Evolutionary conservation across 2,329 filamentous ascomycete genomes (phyloP), one percentile per base, ranked within the genome.

Genomic region (Tolypocladium cylindrosporum): DNA sequence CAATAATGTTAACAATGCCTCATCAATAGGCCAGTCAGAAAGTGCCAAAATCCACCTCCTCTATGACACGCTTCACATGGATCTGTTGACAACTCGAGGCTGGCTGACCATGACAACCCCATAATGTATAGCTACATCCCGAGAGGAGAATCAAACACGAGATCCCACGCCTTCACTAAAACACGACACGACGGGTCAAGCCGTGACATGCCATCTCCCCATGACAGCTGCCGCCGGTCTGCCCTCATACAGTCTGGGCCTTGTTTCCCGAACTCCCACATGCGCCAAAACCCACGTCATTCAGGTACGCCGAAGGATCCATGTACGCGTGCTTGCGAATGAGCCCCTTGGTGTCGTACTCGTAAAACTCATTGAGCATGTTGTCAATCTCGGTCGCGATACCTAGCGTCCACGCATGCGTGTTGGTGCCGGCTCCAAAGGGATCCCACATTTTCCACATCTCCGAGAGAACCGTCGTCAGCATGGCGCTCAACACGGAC

Each of bases 381-480:
- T 59, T 58, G 57, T 69, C 67, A 56, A 69, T 61, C 50, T 69
- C 68, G 13, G 41, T 62, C 2, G 67, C 68, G n/a, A 69, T 61
- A 3, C 65, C 65, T 21, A 68, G 57, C 1, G 65, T 66, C 64
- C 65, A 70, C 19, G 62, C 53, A 52, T 61, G 64, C 27, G 56
- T 63, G 40, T 69, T 69, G 10, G 65, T 54, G 1, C 61, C 62
- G 14, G 24, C 52, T 10, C 58, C 54, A 41, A 62, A 64, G 0
- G 68, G 67, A 55, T 69, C 62, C 67, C 67, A 69, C 55, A 68
- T 59, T 9, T 55, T 19, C 61, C 62, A 64, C 42, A 68, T 60
- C 55, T 69, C 66, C 2, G 59, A 37, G 10, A 68, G 55, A 1
- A 67, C 24, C 2, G 60, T 61, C 48, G 66, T 56, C 4, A 65